Evolutionary conservation across 2,329 filamentous ascomycete species (phyloP).

Genomic region (Tolypocladium album): DNA sequence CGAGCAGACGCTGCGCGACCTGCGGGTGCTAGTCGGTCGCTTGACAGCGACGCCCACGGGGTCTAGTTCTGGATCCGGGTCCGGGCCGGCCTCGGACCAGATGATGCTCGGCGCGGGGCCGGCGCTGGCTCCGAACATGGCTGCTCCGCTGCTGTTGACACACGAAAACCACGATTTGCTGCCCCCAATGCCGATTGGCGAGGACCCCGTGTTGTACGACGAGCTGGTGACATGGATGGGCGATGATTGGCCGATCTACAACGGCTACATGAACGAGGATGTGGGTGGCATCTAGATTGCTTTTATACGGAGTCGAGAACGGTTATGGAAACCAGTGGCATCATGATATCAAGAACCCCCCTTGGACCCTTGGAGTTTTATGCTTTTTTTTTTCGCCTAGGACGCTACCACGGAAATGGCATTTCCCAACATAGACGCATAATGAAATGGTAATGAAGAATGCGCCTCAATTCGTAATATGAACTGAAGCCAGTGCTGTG

Average conservation of each 20-base stretch:
- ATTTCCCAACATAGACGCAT: neutral
- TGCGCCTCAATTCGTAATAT: neutral
- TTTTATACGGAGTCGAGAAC: neutral
- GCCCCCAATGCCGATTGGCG: constrained; percentile 16
- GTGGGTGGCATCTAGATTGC: neutral
- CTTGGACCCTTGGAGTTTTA: neutral
- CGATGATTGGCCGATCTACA: constrained; percentile 21
- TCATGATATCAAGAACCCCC: neutral
- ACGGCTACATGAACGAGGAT: constrained; percentile 10
- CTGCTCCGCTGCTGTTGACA: constrained; percentile 10
- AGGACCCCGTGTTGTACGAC: constrained; percentile 20
- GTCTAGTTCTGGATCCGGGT: neutral
- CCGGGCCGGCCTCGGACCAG: constrained; percentile 1
- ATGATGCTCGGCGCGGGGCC: constrained; percentile 9
- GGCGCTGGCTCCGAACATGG: constrained; percentile 5
- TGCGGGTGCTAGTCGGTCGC: constrained; percentile 23
- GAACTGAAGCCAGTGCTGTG: neutral
- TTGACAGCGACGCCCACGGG: constrained; percentile 15
- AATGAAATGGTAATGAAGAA: neutral
- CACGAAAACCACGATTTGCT: constrained; percentile 8
- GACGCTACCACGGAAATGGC: neutral
- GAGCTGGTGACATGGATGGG: constrained; percentile 27
- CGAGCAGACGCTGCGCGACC: constrained; percentile 25
- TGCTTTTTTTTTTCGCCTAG: neutral
- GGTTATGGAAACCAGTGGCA: neutral